Evolutionary conservation across 768 basidiomycete species (phyloP), one percentile per base, ranked within the genome.

Genomic region (Tricholoma furcatifolium): DNA sequence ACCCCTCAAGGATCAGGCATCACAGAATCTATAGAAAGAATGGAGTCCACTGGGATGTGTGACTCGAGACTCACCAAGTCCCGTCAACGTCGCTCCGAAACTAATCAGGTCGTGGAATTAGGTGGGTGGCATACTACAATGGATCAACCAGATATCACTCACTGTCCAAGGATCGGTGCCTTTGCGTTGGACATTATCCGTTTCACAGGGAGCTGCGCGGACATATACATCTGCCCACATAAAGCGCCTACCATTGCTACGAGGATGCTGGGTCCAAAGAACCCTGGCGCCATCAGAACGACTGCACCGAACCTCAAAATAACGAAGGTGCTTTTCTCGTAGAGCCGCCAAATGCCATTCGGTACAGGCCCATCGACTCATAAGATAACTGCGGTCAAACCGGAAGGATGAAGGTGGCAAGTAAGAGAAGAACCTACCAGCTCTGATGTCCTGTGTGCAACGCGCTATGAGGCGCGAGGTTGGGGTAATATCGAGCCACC

Each of bases 391-490:
- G 23, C 2, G 59, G 77, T 74, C 39, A 74, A 20, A 82, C 71
- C 34, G 86, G 54, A 12, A 70, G 68, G 66, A 36, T 70, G 65
- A 24, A 3, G 9, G 14, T 12, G 60, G 51, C 10, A 50, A 53
- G 53, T 9, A 32, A 23, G 18, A 32, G 38, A 2, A 30, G 14
- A 12, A 20, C 63, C 27, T 60, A 69, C 65, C 69, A 51, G 68
- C 62, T 42, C 79, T 70, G 20, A 87, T 84, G 61, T 88, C 87
- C 49, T 84, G 80, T 1, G 86, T 88, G 63, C 81, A 82, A 45
- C 86, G 75, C 27, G 83, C 71, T 38, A 87, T 80, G 49, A 88
- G 77, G 2, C 85, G 78, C 18, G 72, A 69, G 2, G 67, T 64
- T 14, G 75, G 74, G 0, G 76, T 78, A 18, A 69, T 66, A 52